Percentiles rank a stretch among this genome's conserved stretches.
phyloP scores from a whole-genome alignment of 768 basidiomycete species.

The Trichaptum fuscoviolaceum region DNA sequence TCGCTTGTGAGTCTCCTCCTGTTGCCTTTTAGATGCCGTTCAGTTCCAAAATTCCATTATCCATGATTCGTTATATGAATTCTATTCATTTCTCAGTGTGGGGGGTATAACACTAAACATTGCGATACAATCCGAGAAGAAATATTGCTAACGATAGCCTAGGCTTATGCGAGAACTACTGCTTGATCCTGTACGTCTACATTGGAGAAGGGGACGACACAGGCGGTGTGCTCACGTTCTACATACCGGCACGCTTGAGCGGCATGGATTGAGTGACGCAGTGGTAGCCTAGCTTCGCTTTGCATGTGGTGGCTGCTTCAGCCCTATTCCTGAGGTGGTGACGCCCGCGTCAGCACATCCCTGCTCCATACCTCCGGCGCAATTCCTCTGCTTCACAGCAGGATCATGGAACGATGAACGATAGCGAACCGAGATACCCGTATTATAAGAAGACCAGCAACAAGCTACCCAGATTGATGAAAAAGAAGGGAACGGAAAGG shows the following conservation, averaged over 20 bases:
- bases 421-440: neutral
- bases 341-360: neutral
- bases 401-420: neutral
- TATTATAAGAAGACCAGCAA: neutral
- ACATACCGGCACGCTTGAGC: slow-evolving; percentile 74
- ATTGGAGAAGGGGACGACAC: slow-evolving; percentile 75
- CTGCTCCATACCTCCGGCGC: neutral
- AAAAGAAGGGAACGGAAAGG: neutral
- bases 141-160: neutral
- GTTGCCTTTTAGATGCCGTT: neutral
- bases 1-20: slow-evolving; percentile 70
- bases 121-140: neutral
- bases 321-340: neutral
- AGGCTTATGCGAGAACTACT: slow-evolving; percentile 82
- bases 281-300: no score
- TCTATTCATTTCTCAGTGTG: neutral
- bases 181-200: slow-evolving; percentile 85
- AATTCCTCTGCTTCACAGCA: neutral
- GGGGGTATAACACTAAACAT: neutral
- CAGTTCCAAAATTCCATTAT: slow-evolving; percentile 1
- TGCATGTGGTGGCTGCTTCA: neutral
- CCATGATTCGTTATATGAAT: neutral
- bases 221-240: slow-evolving; percentile 84
- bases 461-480: neutral
- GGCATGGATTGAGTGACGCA: slow-evolving; percentile 25